phyloP scores from a whole-genome alignment of 352 stramenopile genomes.

The Aphanomyces euteiches region DNA sequence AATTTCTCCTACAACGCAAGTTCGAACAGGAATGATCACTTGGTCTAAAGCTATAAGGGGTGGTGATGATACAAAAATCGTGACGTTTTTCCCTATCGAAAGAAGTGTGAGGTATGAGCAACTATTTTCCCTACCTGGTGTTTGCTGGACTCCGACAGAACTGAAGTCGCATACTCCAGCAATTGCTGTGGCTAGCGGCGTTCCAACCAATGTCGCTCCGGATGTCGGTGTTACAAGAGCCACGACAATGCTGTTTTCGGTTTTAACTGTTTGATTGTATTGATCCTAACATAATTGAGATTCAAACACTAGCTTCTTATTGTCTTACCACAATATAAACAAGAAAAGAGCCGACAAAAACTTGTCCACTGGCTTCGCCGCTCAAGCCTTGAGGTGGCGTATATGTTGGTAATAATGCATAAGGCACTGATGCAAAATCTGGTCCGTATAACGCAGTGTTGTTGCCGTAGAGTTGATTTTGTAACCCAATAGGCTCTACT shows the following conservation, averaged over 20 bases:
- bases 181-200: neutral
- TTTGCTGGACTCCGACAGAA: neutral
- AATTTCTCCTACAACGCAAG: slow-evolving; percentile 20
- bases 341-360: slow-evolving; percentile 7
- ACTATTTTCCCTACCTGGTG: neutral
- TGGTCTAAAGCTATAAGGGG: neutral
- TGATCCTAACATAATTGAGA: slow-evolving; percentile 24
- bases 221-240: neutral
- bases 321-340: slow-evolving; percentile 18
- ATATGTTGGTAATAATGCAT: slow-evolving; percentile 6
- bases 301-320: neutral
- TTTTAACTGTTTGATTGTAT: slow-evolving; percentile 25
- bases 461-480: neutral
- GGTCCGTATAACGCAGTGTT: slow-evolving; percentile 20
- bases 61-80: neutral
- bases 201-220: neutral
- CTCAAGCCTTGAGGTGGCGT: neutral
- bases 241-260: slow-evolving; percentile 5
- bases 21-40: slow-evolving; percentile 8
- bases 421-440: neutral
- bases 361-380: slow-evolving; percentile 20
- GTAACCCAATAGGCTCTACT: neutral
- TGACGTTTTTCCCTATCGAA: neutral
- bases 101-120: too few species aligned
- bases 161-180: slow-evolving; percentile 18